Base-by-base conservation (phyloP, 1,284 basidiomycete species). In the Ceratorhiza oryzae-sativae region DNA sequence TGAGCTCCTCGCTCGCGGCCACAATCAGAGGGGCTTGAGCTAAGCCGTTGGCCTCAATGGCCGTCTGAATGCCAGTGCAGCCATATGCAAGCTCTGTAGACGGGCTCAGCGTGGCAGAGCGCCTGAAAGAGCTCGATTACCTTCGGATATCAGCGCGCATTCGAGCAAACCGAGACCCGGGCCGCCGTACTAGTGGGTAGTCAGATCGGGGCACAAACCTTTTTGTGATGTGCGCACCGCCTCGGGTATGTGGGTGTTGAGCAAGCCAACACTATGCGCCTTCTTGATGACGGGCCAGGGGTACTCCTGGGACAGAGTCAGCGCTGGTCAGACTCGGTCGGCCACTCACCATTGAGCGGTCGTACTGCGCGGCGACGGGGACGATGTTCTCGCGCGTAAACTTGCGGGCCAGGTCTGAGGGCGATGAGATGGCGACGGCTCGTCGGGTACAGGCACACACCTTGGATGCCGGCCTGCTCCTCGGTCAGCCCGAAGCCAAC, bases 251-350 rank as follows among this genome's bases (percentile, higher is more conserved):
- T 84, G 83, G 0, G 82, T 81, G 76, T 84, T 84, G 61, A 84
- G 72, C 9, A 85, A 75, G 13, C 84, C 84, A 2, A 81, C 77
- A 8, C 77, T 77, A 75, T 85, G 84, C 2, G 84, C 84, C 75
- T 83, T 83, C 77, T 85, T 84, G 78, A 86, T 80, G 41, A 86
- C 78, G 27, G 82, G 81, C 82, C 83, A 84, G 2, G 85, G 85
- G 77, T 85, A 86, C 76, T 75, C 80, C 81, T 82, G 27, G 2
- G 30, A 49, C 12, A 41, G 34, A 20, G 48, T 25, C 5, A 53
- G 25, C 23, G 60, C 15, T 20, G 23, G 65, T 30, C 18, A 8
- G n/a, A 58, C 42, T 48, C 25, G 34, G 2, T 20, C 23, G 23
- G 41, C 15, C 32, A 71, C 78, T 75, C 61, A 79, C 80, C 83